Evolutionary conservation across 352 stramenopile species (phyloP), one percentile per base, ranked within the genome.

Genomic region (Ophiocytium majus): DNA sequence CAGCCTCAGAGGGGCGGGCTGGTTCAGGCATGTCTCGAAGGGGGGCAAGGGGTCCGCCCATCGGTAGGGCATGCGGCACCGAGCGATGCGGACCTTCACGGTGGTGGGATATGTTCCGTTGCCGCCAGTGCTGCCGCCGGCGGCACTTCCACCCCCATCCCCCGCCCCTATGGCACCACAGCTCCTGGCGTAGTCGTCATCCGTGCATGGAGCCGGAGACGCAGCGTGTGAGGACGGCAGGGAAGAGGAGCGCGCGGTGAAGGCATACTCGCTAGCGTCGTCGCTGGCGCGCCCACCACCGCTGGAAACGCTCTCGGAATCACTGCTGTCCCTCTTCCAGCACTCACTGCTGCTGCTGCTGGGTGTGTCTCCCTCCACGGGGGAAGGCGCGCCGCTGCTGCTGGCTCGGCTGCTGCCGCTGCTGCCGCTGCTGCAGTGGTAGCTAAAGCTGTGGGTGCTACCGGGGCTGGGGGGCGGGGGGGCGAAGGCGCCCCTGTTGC

Each of bases 21-120:
- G 50, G 32, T 79, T 63, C 23, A 88, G 81, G 74, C 84, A 88
- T 17, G 84, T 84, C 28, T 71, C 34, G 81, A 88, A 86, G 17
- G n/a, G 37, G 10, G 84, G 81, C 10, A 83, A 81, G 0, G 84
- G 82, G 0, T 84, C 81, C 28, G 80, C 80, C 84, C 84, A 88
- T 10, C 82, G 74, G 32, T 76, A 23, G 5, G 84, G 84, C 84
- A 88, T 86, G 31, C 81, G 76, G 9, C 76, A 86, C 37, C 75
- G 57, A 0, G 84, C 80, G 9, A 88, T 0, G 17, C 81, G 50
- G 32, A 88, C 75, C 0, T 31, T 81, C 5, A 88, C 76, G 28
- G 9, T 36, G 9, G 17, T 31, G 37, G 75, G 28, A 50, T 64
- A 81, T 9, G 76, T 9, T 14, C 74, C 34, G 76, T 71, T 64